Evolutionary conservation across 1,139 yeast species (phyloP), one percentile per base, ranked within the genome.

Genomic region (Sugiyamaella neomexicana): DNA sequence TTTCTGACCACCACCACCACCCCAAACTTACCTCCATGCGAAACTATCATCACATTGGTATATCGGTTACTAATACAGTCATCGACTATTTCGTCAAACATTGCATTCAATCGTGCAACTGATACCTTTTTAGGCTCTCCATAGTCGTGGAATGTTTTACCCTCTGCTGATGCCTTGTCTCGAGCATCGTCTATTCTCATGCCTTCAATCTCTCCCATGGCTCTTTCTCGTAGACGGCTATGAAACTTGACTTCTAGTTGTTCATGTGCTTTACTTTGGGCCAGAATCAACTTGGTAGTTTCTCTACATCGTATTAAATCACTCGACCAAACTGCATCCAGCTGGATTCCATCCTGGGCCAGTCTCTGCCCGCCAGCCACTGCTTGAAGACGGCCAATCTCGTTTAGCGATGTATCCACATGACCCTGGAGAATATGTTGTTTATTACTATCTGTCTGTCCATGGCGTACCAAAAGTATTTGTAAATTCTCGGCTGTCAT

Each of bases 191-290:
- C 69, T 25, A 87, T 73, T 46, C 75, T 73, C 88, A 86, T 81
- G 1, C 96, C 96, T 67, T 90, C 89, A 23, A 84, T 79, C 12
- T 74, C 78, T 1, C 97, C 97, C 96, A 90, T 88, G 55, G 74
- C 70, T 47, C 97, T 74, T 66, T 90, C 97, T 57, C 97, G 77
- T 45, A 88, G 73, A 29, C 76, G 76, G 2, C 68, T 41, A 1
- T 80, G 75, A 42, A 64, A 60, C 34, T 55, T 54, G 1, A 51
- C 53, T 10, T 50, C 45, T 25, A 48, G 38, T 20, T 23, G 16
- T 9, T 31, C 13, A 39, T 43, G 46, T 5, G 27, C 34, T 32
- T 37, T 42, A 10, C 43, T 31, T 42, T 48, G 46, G 10, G 54
- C 51, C 1, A 65, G 52, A 8, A 68, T 60, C 3, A 61, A 38